A percentile compares a stretch with the other conserved stretches of the same genome.
phyloP scores from a whole-genome alignment of 192 early-diverging fungal genomes.

The Backusella tuberculispora region DNA sequence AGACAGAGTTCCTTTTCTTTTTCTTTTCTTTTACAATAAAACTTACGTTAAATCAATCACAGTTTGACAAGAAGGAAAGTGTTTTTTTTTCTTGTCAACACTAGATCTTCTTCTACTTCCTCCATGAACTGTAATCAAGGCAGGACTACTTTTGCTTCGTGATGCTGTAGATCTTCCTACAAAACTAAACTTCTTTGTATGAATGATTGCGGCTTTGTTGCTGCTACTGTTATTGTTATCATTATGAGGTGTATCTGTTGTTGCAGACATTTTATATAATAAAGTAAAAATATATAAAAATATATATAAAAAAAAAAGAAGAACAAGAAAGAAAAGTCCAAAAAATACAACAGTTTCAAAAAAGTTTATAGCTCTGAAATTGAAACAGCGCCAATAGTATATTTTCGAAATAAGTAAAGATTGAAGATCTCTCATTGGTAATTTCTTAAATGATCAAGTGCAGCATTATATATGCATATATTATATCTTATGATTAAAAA shows the following conservation, averaged over 20 bases:
- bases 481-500: no score
- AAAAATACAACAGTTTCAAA: background rate
- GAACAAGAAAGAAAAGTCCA: background rate
- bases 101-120: no score
- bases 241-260: background rate
- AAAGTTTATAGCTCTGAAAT: background rate
- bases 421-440: no score
- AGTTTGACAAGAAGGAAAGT: slow-evolving; percentile 19
- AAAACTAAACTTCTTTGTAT: slow-evolving; percentile 8
- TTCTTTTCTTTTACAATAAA: no score
- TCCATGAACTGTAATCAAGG: background rate
- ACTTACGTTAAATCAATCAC: slow-evolving; percentile 30
- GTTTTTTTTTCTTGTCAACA: background rate
- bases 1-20: no score
- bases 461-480: no score
- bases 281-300: background rate
- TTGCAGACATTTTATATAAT: background rate
- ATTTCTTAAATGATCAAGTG: no score
- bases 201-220: background rate
- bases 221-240: background rate
- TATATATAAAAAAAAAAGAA: background rate
- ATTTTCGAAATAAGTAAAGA: no score
- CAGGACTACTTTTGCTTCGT: slow-evolving; percentile 1
- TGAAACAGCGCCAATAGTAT: no score
- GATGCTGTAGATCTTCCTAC: background rate